These are phyloP conservation scores for Saturnispora silvae DNA, from an alignment of 805 yeast species.

Conservation along the genomic window DNA sequence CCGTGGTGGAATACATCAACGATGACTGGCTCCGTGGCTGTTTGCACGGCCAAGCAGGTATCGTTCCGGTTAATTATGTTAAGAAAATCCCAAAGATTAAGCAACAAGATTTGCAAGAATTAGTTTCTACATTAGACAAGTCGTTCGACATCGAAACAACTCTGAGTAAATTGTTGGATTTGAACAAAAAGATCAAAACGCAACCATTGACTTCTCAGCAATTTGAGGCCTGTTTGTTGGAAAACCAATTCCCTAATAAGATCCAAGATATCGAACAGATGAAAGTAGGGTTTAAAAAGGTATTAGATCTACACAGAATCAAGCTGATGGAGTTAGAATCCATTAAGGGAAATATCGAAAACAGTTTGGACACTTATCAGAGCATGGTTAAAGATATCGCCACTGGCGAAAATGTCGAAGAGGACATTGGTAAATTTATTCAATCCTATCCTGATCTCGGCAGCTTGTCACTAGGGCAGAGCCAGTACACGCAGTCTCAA, in stretches of 20 bases:
- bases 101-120: slow-evolving; percentile 40
- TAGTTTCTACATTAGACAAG: slow-evolving; percentile 41
- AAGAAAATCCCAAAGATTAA: slow-evolving; percentile 63
- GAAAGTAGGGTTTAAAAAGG: slow-evolving; percentile 62
- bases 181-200: slow-evolving; percentile 25
- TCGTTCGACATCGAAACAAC: slow-evolving; percentile 61
- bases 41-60: slow-evolving; percentile 68
- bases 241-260: slow-evolving; percentile 57
- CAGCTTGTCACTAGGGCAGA: slow-evolving; percentile 5
- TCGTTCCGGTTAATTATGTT: slow-evolving; percentile 89
- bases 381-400: slow-evolving; percentile 30
- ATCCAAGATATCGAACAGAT: slow-evolving; percentile 65
- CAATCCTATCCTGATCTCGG: slow-evolving; percentile 12
- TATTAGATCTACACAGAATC: slow-evolving; percentile 67
- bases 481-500: too few relatives aligned
- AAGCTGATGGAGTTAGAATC: slow-evolving; percentile 69
- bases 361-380: slow-evolving; percentile 62
- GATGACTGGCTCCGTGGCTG: slow-evolving; percentile 96
- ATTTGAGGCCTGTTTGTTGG: slow-evolving; percentile 30
- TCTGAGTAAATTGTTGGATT: slow-evolving; percentile 39
- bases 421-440: slow-evolving; percentile 9
- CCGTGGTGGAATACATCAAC: slow-evolving; percentile 78
- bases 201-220: slow-evolving; percentile 27
- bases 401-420: slow-evolving; percentile 12
- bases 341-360: slow-evolving; percentile 58